Conservation (phyloP, 768 basidiomycete species). For the Russula foetens region DNA sequence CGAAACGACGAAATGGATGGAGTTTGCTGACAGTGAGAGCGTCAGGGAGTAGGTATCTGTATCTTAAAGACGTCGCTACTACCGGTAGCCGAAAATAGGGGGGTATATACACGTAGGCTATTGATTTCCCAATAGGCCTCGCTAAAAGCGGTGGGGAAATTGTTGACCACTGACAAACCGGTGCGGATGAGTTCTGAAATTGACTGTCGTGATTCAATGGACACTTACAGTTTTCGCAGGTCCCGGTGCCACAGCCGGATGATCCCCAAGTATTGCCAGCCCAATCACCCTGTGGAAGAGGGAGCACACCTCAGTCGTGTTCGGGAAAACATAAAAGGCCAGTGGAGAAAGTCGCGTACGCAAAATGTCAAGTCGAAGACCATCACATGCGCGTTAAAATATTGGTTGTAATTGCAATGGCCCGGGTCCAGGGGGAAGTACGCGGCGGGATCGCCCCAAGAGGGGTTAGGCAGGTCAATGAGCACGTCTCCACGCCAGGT, state of each 20-base stretch:
- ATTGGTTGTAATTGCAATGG: constrained; percentile 42
- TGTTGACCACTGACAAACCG: constrained; percentile 40
- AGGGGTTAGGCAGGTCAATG: background rate
- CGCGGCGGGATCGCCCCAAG: constrained; percentile 44
- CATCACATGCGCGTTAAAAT: constrained; percentile 45
- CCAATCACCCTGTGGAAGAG: constrained; percentile 14
- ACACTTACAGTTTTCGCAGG: constrained; percentile 43
- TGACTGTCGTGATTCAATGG: background rate
- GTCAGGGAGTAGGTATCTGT: too few species aligned
- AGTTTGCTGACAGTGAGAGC: too few species aligned
- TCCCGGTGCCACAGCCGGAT: constrained; percentile 32
- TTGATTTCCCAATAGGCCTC: constrained; percentile 69
- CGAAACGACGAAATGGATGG: too few species aligned
- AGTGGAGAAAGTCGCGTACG: constrained; percentile 28
- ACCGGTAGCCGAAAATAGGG: background rate
- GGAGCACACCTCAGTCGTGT: background rate
- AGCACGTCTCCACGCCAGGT: constrained; percentile 1
- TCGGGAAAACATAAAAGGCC: background rate
- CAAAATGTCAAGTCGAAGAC: constrained; percentile 58
- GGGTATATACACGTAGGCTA: constrained; percentile 46
- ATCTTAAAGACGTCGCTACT: background rate
- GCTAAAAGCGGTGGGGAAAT: constrained; percentile 47
- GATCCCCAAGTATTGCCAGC: constrained; percentile 2
- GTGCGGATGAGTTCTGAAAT: background rate
- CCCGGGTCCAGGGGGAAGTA: constrained; percentile 34